Conservation (phyloP, 805 yeast species). For the Metschnikowia picachoensis region DNA sequence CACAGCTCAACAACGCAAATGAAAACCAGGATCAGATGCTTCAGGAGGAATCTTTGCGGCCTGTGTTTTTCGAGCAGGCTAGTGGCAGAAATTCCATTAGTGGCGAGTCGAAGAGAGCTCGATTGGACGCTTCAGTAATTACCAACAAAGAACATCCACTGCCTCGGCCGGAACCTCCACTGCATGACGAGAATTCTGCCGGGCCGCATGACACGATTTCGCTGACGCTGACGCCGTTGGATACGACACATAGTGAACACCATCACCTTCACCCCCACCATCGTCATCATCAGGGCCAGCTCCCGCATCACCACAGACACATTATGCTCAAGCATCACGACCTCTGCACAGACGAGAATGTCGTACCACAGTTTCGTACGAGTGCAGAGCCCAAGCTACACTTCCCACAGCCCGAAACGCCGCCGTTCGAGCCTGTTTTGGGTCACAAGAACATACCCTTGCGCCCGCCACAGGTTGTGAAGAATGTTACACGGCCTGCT, state of each 20-base stretch:
- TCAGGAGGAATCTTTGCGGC: constrained; percentile 30
- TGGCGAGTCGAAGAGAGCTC: constrained; percentile 13
- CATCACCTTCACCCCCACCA: constrained; percentile 10
- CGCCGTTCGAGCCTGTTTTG: constrained; percentile 3
- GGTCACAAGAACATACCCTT: constrained; percentile 10
- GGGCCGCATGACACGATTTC: constrained; percentile 11
- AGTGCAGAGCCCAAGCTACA: too few relatives aligned
- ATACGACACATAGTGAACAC: constrained; percentile 1
- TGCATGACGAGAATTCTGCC: constrained; percentile 4
- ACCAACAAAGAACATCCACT: constrained; percentile 10
- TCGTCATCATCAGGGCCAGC: constrained; percentile 7
- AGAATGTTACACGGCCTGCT: constrained; percentile 2
- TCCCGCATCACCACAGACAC: constrained; percentile 14
- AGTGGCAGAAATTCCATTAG: constrained; percentile 16
- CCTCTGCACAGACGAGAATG: constrained; percentile 12
- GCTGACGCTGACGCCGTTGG: constrained; percentile 12
- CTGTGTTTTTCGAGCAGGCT: constrained; percentile 30
- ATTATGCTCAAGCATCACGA: constrained; percentile 21
- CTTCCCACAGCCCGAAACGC: not conserved
- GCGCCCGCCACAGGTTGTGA: constrained; percentile 9
- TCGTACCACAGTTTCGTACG: too few relatives aligned
- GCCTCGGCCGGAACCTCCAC: constrained; percentile 10
- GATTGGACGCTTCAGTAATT: constrained; percentile 17
- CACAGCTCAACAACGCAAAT: constrained; percentile 29
- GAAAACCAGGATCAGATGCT: constrained; percentile 32